Percentiles rank a stretch among this genome's conserved stretches.
Conservation (phyloP, 495 filamentous ascomycete species). For the Penicillium crystallinum region DNA sequence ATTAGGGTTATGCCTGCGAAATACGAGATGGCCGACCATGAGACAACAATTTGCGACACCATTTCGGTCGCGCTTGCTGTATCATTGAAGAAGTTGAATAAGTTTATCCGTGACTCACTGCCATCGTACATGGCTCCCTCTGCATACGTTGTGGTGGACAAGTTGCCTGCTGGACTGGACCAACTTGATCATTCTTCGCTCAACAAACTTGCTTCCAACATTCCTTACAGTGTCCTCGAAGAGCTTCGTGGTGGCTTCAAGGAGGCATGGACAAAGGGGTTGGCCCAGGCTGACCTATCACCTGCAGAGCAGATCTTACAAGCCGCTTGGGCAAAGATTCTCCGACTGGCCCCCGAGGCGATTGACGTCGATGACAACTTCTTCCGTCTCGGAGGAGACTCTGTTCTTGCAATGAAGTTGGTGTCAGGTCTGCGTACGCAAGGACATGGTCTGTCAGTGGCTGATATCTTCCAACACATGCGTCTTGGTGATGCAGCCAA, state of each 20-base stretch:
- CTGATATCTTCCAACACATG: constrained; percentile 47
- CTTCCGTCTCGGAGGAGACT: constrained; percentile 45
- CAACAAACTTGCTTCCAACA: constrained; percentile 20
- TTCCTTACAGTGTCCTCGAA: constrained; percentile 16
- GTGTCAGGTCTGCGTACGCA: constrained; percentile 32
- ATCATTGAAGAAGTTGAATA: constrained; percentile 31
- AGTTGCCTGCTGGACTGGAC: constrained; percentile 19
- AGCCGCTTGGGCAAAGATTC: constrained; percentile 41
- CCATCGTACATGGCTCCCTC: constrained; percentile 41
- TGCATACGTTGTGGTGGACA: constrained; percentile 30
- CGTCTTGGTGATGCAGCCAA: constrained; percentile 35
- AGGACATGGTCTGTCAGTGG: constrained; percentile 33
- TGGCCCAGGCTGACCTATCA: constrained; percentile 21
- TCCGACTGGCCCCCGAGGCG: constrained; percentile 29
- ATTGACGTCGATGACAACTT: constrained; percentile 45
- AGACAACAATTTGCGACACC: constrained; percentile 11
- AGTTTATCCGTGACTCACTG: constrained; percentile 31
- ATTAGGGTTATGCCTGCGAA: constrained; percentile 18
- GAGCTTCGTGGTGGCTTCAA: constrained; percentile 21
- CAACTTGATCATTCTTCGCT: constrained; percentile 23
- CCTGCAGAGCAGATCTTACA: constrained; percentile 36
- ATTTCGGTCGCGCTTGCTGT: constrained; percentile 21
- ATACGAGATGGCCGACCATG: constrained; percentile 10
- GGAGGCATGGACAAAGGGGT: constrained; percentile 18
- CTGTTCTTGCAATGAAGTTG: constrained; percentile 43